Base-by-base conservation (phyloP, 805 yeast species). In the Metschnikowia reukaufii region DNA sequence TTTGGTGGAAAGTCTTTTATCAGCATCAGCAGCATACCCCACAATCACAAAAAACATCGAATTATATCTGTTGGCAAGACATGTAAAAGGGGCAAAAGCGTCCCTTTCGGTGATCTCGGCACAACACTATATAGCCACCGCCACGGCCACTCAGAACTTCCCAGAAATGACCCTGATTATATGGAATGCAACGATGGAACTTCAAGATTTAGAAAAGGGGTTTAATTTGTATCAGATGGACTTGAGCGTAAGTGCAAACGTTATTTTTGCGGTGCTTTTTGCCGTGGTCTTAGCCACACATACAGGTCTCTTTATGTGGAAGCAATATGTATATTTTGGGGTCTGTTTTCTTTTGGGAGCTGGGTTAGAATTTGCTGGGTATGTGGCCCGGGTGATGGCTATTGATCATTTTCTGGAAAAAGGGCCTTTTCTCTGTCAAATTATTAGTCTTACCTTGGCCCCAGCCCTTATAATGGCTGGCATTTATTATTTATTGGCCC, bases 391-490 rank as follows among this genome's bases (percentile, higher is more conserved):
- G 44, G 60, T 75, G 1, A 53, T 77, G 45, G 72, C 83, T 2
- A 72, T 75, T 16, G 52, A 60, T 36, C 41, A 49, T 30, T 47
- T 50, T 23, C 40, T 50, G 21, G 47, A 53, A 31, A 44, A 47
- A 30, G 62, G 73, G 42, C 67, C 73, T 23, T 89, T 74, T 58
- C 59, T 85, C 36, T 65, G 83, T 56, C 95, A 89, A 63, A 77
- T 84, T 52, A 77, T 83, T 45, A 73, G 83, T 57, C 67, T 88
- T 46, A 87, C 92, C 0, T 65, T 89, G 39, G 92, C 88, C 0
- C 96, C 96, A 0, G 88, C 88, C 17, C 85, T 89, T 62, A 70
- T 86, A 37, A 85, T 87, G 87, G 96, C 86, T 4, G 96, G 92
- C 1, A 72, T 89, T 2, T 90, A 89, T 66, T 84, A 77, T 54